These are phyloP conservation scores for Baorangia bicolor DNA, from an alignment of 768 basidiomycete species.

Conservation along the genomic window DNA sequence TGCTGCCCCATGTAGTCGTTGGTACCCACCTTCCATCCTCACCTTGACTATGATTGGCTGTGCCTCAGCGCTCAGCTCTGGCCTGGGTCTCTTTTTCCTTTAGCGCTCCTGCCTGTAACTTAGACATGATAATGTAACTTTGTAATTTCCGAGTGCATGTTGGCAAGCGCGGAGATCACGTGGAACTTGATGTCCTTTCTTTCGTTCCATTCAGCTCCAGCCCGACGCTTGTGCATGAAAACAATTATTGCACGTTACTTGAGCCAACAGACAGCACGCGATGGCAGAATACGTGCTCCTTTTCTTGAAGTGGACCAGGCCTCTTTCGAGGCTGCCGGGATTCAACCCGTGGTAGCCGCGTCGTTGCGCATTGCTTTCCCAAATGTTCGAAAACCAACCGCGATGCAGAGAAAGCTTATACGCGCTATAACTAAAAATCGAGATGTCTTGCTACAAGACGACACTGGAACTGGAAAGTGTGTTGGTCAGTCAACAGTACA, in stretches of 20 bases:
- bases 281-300: background rate
- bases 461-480: conserved; percentile 80
- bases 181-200: conserved; percentile 27
- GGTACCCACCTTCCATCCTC: conserved; percentile 31
- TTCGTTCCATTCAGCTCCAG: conserved; percentile 1
- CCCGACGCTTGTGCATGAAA: conserved; percentile 22
- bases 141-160: background rate
- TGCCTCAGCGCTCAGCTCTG: background rate
- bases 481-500: conserved; percentile 23
- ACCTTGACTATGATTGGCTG: conserved; percentile 3
- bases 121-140: conserved; percentile 10
- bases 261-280: conserved; percentile 22
- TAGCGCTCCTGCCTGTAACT: conserved; percentile 11
- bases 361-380: conserved; percentile 63
- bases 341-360: conserved; percentile 47
- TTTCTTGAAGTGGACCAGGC: conserved; percentile 1
- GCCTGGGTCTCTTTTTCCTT: conserved; percentile 1
- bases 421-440: conserved; percentile 54
- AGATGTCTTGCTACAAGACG: conserved; percentile 66
- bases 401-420: conserved; percentile 58
- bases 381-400: conserved; percentile 54
- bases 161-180: conserved; percentile 8
- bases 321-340: conserved; percentile 52
- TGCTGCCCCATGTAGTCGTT: conserved; percentile 8
- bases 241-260: conserved; percentile 25